Percentiles rank a stretch among this genome's conserved stretches.
phyloP scores from a whole-genome alignment of 306 rosid genomes.

The Casuarina equisetifolia region DNA sequence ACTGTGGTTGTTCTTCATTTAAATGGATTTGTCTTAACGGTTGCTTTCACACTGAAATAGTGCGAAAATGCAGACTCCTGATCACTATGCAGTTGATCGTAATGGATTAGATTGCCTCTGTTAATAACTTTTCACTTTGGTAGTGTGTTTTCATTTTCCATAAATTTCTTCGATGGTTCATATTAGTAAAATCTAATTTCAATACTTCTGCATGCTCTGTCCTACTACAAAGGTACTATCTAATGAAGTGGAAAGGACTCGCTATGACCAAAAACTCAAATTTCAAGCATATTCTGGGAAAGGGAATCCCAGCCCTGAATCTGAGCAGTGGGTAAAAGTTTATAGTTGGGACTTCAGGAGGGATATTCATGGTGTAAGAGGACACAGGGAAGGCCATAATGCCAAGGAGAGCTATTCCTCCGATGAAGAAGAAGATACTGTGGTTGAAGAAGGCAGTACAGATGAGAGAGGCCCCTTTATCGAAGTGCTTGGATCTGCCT shows the following conservation, averaged over 20 bases:
- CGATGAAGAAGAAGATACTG: slow-evolving; percentile 40
- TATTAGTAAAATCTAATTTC: slow-evolving; percentile 8
- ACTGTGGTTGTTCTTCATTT: neutral
- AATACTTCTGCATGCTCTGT: slow-evolving; percentile 14
- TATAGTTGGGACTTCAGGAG: slow-evolving; percentile 64
- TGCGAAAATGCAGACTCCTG: neutral
- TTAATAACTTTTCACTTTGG: neutral
- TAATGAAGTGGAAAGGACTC: slow-evolving; percentile 62
- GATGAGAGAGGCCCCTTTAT: slow-evolving; percentile 56
- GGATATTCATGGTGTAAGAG: slow-evolving; percentile 47
- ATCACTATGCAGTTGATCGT: neutral
- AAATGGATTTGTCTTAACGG: neutral
- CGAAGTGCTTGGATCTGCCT: slow-evolving; percentile 65
- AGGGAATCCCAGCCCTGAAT: slow-evolving; percentile 55
- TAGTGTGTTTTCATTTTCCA: neutral
- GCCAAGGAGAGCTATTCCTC: slow-evolving; percentile 37
- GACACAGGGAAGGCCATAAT: slow-evolving; percentile 40
- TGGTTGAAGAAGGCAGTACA: slow-evolving; percentile 45
- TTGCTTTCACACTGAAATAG: neutral
- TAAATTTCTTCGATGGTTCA: slow-evolving; percentile 3
- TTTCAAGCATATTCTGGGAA: slow-evolving; percentile 38
- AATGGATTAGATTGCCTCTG: neutral
- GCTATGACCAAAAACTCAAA: slow-evolving; percentile 61
- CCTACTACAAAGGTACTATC: slow-evolving; percentile 63
- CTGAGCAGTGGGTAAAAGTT: slow-evolving; percentile 47